phyloP scores from a whole-genome alignment of 768 basidiomycete genomes.

The Pholiota microspora region DNA sequence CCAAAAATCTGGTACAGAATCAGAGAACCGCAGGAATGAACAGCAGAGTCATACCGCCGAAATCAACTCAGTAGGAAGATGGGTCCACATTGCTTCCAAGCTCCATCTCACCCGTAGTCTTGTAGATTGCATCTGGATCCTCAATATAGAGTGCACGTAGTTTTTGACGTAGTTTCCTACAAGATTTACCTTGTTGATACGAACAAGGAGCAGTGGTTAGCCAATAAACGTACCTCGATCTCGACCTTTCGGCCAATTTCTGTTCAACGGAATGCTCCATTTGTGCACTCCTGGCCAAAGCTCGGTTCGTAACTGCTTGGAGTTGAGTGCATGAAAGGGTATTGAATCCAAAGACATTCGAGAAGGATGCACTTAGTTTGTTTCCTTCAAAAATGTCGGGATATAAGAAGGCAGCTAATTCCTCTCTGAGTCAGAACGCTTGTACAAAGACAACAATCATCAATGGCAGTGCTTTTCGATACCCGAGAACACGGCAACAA shows the following conservation, averaged over 20 bases:
- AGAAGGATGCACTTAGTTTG: no score
- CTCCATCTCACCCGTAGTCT: background rate
- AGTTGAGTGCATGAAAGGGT: background rate
- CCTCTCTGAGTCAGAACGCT: no score
- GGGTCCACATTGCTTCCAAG: background rate
- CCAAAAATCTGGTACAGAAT: conserved; percentile 22
- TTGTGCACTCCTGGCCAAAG: background rate
- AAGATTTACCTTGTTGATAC: background rate
- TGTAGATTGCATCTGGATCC: background rate
- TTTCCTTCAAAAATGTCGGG: no score
- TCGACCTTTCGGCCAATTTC: background rate
- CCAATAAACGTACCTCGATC: no score
- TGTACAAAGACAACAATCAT: no score
- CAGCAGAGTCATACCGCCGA: background rate
- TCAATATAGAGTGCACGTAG: background rate
- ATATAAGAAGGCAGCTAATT: no score
- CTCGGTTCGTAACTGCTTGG: background rate
- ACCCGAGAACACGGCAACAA: no score
- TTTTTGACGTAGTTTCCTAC: background rate
- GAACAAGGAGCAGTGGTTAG: no score
- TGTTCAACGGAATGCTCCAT: background rate
- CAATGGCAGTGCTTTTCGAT: no score
- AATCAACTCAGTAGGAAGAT: background rate
- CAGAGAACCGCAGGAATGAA: background rate
- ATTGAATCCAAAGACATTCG: no score